Base-by-base conservation (phyloP, 2,329 filamentous ascomycete species). In the Colletotrichum aenigma region DNA sequence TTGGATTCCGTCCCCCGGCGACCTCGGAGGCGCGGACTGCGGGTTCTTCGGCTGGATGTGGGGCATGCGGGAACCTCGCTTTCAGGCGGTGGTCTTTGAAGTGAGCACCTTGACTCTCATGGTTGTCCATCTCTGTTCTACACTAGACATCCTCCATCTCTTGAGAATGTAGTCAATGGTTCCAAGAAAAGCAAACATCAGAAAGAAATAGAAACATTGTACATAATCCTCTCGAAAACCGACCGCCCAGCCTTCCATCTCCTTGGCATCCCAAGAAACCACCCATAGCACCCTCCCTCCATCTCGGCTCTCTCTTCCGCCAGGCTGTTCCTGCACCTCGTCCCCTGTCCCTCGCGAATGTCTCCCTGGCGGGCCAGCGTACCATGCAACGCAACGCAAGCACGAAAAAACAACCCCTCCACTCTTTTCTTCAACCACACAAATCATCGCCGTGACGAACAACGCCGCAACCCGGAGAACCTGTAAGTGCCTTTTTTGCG, bases 1-100 rank as follows among this genome's bases (percentile, higher is more conserved):
- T 36, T 64, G 30, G 34, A 32, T 18, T 21, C 38, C n/a, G 21
- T 38, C n/a, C 55, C 36, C 43, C 65, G 74, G 74, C 70, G 56
- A 64, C 74, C 28, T 76, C 74, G 74, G 73, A 48, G 55, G 55
- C 21, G 55, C 6, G 43, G 43, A 21, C 4, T 48, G 69, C 73
- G 73, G 74, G 28, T 65, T 74, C 16, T 26, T 76, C 74, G 70
- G 70, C 28, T 74, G 64, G 38, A 36, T 43, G 56, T 64, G 72
- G 68, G 52, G 61, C 43, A 13, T 24, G n/a, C 43, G 28, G 30
- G 58, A 10, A n/a, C 58, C n/a, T 34, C 30, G 58, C 58, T 34
- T 26, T 32, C 18, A 26, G 28, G 26, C 30, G 43, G n/a, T 52
- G 43, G 18, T 13, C 38, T n/a, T 2, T 30, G 16, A 30, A 61